Evolutionary conservation across 306 rosid genomes (phyloP).

Genomic region (Pyrus pyrifolia): DNA sequence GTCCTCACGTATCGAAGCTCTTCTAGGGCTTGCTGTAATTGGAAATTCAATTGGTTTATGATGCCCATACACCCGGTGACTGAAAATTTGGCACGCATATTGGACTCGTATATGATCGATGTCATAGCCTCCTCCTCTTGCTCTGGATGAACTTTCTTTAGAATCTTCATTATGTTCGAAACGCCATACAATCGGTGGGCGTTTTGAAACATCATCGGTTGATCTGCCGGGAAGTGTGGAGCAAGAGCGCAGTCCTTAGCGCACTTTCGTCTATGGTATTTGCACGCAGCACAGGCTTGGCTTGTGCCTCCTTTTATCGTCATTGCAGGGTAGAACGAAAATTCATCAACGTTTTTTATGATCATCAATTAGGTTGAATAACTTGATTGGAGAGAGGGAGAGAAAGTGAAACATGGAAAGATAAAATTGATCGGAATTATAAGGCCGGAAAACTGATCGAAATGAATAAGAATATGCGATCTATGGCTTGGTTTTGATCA

Average conservation of each 20-base stretch:
- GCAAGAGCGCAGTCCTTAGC: conserved; percentile 39
- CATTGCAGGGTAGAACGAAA: conserved; percentile 9
- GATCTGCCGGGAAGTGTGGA: conserved; percentile 48
- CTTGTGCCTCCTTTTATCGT: conserved; percentile 47
- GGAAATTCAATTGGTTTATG: neutral
- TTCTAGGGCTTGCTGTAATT: neutral
- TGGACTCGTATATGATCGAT: conserved; percentile 50
- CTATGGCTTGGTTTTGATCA: neutral
- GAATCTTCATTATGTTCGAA: conserved; percentile 32
- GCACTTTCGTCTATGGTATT: conserved; percentile 50
- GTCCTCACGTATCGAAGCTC: neutral
- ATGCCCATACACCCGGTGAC: conserved; percentile 34
- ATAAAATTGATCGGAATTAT: neutral
- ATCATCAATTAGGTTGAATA: neutral
- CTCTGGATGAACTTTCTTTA: neutral
- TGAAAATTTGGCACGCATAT: conserved; percentile 34
- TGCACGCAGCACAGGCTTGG: conserved; percentile 70
- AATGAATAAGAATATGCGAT: neutral
- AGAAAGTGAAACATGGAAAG: neutral
- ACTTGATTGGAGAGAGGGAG: neutral
- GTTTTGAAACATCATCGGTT: conserved; percentile 33
- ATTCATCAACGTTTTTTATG: neutral
- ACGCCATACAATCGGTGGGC: conserved; percentile 67
- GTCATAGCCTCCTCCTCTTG: conserved; percentile 41
- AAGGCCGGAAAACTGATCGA: neutral